Evolutionary conservation across 192 early-diverging fungal genomes (phyloP), one percentile per base, ranked within the genome.

Genomic region (Blastocladiella britannica): DNA sequence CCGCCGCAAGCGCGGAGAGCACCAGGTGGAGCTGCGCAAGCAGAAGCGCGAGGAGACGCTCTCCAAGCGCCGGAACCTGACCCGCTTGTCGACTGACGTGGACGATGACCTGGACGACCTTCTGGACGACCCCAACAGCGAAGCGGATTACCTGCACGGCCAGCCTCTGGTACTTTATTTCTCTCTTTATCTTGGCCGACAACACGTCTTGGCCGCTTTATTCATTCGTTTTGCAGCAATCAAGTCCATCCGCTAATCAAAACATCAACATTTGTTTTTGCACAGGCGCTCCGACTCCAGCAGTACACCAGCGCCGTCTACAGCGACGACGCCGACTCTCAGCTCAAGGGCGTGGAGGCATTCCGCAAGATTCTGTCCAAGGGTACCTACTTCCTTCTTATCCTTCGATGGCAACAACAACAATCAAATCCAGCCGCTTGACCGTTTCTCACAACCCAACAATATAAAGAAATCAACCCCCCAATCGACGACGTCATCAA

Each of bases 351-450:
- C 15, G 69, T 67, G 30, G 63, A 60, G 5, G 58, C 61, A 43
- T 72, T 76, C 26, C 58, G 74, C 60, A 76, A 76, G 52, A 51
- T 75, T 25, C 66, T 76, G 25, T 69, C 70, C 8, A 70, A 76
- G 37, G 37, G 37, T 47, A 20, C 15, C 15, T 47, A 20, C 26
- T 25, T 57, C 6, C 4, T 22, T 12, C 2, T 23, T 27, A 7
- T 27, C n/a, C n/a, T 4, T 55, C 22, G 23, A 31, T 5, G 9
- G 22, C 29, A 8, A 31, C 22, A 5, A 23, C 18, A n/a, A 55
- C 4, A 18, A 22, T 4, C 9, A 25, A 5, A 55, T 25, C 30
- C 28, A 55, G n/a, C 28, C 3, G 0, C 5, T 12, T 27, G 51
- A 27, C 51, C 26, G 4, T 4, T 18, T 20, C 25, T 5, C 8